phyloP scores from a whole-genome alignment of 169 alveolate genomes.

The Babesia caballi region DNA sequence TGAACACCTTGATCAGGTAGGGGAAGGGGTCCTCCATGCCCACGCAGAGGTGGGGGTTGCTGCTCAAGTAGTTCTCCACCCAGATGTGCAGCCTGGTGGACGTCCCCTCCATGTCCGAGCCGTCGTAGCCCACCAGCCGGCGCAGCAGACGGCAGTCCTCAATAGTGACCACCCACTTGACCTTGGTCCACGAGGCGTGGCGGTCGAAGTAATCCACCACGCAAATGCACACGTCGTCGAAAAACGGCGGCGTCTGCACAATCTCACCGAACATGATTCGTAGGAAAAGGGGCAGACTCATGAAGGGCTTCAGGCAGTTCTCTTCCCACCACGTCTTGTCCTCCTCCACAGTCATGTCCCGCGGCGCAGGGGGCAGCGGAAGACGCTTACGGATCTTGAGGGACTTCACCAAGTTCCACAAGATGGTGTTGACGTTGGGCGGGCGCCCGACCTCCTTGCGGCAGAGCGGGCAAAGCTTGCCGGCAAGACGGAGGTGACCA shows the following conservation, averaged over 20 bases:
- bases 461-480: slow-evolving; percentile 84
- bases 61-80: slow-evolving; percentile 72
- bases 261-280: slow-evolving; percentile 71
- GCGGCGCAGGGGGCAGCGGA: slow-evolving; percentile 14
- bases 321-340: slow-evolving; percentile 78
- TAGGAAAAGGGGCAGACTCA: slow-evolving; percentile 72
- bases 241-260: slow-evolving; percentile 73
- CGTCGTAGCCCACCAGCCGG: slow-evolving; percentile 68
- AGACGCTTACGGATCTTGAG: slow-evolving; percentile 68
- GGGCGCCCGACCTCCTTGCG: slow-evolving; percentile 81
- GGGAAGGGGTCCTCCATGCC: slow-evolving; percentile 64
- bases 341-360: slow-evolving; percentile 52
- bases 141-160: slow-evolving; percentile 68
- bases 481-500: slow-evolving; percentile 73
- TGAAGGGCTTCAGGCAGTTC: slow-evolving; percentile 72
- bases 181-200: slow-evolving; percentile 65
- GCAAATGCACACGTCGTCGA: slow-evolving; percentile 78
- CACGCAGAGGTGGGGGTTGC: slow-evolving; percentile 67
- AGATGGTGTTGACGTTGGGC: slow-evolving; percentile 77
- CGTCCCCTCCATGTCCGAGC: slow-evolving; percentile 24
- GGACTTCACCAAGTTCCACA: slow-evolving; percentile 76
- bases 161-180: slow-evolving; percentile 74
- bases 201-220: slow-evolving; percentile 71
- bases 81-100: slow-evolving; percentile 69
- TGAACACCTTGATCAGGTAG: slow-evolving; percentile 63